Evolutionary conservation across 768 basidiomycete genomes (phyloP).

Genomic region (Piloderma croceum): DNA sequence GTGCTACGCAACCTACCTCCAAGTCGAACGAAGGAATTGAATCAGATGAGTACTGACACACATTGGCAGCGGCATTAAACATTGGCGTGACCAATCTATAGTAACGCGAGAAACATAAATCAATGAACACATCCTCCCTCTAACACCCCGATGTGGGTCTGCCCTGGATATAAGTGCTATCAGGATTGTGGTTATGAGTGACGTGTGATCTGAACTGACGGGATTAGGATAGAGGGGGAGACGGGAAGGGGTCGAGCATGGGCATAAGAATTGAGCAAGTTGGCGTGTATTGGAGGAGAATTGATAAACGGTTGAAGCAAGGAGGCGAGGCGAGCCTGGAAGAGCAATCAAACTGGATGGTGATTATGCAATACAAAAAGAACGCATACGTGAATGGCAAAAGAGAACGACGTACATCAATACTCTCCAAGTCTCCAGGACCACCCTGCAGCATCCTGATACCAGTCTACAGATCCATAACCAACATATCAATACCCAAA

Average conservation of each 20-base stretch:
- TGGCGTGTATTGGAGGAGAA: conserved; percentile 55
- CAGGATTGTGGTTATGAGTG: conserved; percentile 63
- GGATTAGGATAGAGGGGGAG: conserved; percentile 47
- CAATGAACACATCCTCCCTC: conserved; percentile 66
- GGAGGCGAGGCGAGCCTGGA: conserved; percentile 68
- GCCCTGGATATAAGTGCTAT: conserved; percentile 58
- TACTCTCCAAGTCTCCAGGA: conserved; percentile 56
- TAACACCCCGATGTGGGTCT: conserved; percentile 41
- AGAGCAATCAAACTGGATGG: too few relatives aligned
- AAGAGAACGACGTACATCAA: conserved; percentile 45
- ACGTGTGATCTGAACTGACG: conserved; percentile 63
- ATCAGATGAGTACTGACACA: too few relatives aligned
- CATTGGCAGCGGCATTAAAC: conserved; percentile 83
- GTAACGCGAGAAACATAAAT: conserved; percentile 41
- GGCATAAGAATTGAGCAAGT: conserved; percentile 56
- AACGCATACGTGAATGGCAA: neutral
- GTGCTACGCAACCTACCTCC: conserved; percentile 3
- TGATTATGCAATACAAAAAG: too few relatives aligned
- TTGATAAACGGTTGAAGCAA: conserved; percentile 65
- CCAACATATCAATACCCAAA: conserved; percentile 69
- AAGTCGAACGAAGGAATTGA: neutral
- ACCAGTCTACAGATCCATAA: conserved; percentile 71
- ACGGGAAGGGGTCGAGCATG: conserved; percentile 70
- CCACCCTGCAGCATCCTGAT: conserved; percentile 62
- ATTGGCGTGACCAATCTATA: conserved; percentile 67